phyloP scores from a whole-genome alignment of 768 basidiomycete genomes.

The Mycena galopus region DNA sequence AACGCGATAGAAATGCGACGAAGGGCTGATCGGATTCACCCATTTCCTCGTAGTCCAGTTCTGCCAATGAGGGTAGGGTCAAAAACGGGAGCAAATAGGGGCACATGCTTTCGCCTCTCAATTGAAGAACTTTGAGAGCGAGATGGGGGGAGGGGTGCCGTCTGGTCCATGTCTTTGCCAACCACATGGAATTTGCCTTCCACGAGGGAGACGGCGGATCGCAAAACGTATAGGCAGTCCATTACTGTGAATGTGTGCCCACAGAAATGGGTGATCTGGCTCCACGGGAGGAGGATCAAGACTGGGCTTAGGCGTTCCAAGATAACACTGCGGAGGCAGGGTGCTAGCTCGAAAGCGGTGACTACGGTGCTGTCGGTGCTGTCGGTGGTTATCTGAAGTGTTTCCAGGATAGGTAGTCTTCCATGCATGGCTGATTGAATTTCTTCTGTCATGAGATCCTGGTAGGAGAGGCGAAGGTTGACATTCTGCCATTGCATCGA shows the following conservation, averaged over 20 bases:
- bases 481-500: background rate
- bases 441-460: background rate
- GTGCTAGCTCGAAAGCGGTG: background rate
- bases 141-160: background rate
- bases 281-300: slow-evolving; percentile 1
- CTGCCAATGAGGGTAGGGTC: background rate
- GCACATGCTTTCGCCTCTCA: background rate
- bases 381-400: background rate
- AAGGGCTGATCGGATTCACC: too few relatives aligned
- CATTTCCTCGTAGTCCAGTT: background rate
- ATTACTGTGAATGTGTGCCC: background rate
- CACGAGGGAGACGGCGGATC: background rate
- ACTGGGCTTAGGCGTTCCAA: background rate
- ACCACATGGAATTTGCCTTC: background rate
- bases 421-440: background rate
- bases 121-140: background rate
- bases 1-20: background rate
- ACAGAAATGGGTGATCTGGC: slow-evolving; percentile 8
- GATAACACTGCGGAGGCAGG: background rate
- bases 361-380: background rate
- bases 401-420: background rate
- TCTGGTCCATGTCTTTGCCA: background rate
- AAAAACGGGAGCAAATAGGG: background rate
- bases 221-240: background rate
- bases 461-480: background rate